Evolutionary conservation across 2,329 filamentous ascomycete genomes (phyloP), one percentile per base, ranked within the genome.

Genomic region (Aspergillus sp.): DNA sequence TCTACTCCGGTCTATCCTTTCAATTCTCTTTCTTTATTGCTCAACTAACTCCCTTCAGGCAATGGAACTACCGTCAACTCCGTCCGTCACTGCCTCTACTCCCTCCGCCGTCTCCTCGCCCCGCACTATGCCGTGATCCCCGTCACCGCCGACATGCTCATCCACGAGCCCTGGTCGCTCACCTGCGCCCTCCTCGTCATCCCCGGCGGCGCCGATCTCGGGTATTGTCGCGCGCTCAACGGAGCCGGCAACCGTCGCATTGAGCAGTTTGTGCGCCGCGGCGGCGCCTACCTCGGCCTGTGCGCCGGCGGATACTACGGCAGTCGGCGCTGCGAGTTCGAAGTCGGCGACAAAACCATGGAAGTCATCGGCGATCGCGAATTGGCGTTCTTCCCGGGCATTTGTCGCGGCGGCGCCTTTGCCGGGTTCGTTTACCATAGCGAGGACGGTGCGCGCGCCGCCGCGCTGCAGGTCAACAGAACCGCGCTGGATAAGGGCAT

Each of bases 261-360:
- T 69, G 78, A 81, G 50, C 87, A 93, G 60, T 99, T 88, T 65
- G 90, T 99, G 46, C 88, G 90, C 53, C 81, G 83, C 26, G 94
- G 94, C 24, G 94, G 94, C 14, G 79, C 82, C 0, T 99, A 94
- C 66, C 80, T 99, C 2, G 94, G 94, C 0, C 86, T 99, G 63
- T 99, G 94, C 68, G 94, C 94, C 2, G 94, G 94, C 4, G 94
- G 88, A 10, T 99, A 99, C 73, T 99, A 96, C 64, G 94, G 88
- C 19, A 85, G 81, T 59, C 78, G 80, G 36, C 81, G 79, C 57
- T 96, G 93, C 67, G 94, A 99, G 69, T 99, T 97, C 58, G 93
- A 97, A 73, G 86, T 94, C 11, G 90, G 91, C 2, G 85, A 94
- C 65, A 82, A 81, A 59, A 80, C 82, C 1, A 81, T 97, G 74